Evolutionary conservation across 2,329 filamentous ascomycete genomes (phyloP).

Genomic region (Fusarium begoniae): DNA sequence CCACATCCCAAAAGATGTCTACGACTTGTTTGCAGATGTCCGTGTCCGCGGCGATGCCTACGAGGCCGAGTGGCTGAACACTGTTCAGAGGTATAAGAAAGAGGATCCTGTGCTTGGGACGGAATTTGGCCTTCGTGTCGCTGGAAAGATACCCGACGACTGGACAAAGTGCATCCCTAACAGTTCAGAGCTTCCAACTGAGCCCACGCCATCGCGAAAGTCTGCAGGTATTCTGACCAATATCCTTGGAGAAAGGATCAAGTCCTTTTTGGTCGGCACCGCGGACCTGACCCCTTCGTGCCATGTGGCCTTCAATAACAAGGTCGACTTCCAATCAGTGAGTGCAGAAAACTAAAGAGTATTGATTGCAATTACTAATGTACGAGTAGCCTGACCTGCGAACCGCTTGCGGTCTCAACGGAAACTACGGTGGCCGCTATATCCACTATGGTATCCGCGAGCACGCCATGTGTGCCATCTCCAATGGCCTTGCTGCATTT

Average conservation of each 20-base stretch:
- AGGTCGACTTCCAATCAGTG: not conserved
- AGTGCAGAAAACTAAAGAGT: not conserved
- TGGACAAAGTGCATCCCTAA: not conserved
- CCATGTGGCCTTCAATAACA: not conserved
- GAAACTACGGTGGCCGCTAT: not conserved
- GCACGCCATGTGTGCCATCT: not conserved
- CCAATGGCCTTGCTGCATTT: not conserved
- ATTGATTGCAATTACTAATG: not conserved
- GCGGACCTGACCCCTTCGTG: not conserved
- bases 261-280: not conserved
- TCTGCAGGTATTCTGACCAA: not conserved
- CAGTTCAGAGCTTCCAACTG: not conserved
- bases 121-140: not conserved
- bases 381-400: not conserved
- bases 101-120: not conserved
- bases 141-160: not conserved
- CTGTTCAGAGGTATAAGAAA: not conserved
- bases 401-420: conserved; percentile 44
- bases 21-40: not conserved
- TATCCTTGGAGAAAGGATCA: not conserved
- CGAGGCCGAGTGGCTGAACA: not conserved
- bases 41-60: not conserved
- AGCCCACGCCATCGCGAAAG: not conserved
- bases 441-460: not conserved
- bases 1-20: not conserved